Percentiles rank a stretch among this genome's conserved stretches.
These are phyloP conservation scores for Diplotaxis tenuifolia DNA, from an alignment of 345 rosid species.

Conservation along the genomic window DNA sequence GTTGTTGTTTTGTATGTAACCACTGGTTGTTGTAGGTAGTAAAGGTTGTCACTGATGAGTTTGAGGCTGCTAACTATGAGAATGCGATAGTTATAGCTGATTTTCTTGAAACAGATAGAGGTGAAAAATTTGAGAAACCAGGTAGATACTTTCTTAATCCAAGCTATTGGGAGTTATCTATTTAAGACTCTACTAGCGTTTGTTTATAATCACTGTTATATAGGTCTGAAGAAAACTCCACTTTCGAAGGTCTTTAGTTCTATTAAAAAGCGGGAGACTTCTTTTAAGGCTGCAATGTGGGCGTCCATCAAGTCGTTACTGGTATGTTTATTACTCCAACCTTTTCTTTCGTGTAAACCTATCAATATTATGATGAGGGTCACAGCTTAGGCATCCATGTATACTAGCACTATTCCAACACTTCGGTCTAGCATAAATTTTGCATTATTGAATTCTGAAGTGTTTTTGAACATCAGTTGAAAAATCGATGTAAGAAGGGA, in stretches of 20 bases:
- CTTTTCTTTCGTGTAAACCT: background rate
- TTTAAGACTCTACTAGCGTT: background rate
- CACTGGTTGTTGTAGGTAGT: constrained; percentile 53
- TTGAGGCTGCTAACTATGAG: constrained; percentile 37
- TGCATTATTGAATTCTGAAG: constrained; percentile 1
- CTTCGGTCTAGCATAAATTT: constrained; percentile 1
- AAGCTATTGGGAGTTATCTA: constrained; percentile 4
- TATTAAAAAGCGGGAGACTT: constrained; percentile 64
- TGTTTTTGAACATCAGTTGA: constrained; percentile 43
- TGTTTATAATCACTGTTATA: constrained; percentile 24
- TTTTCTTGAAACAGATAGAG: constrained; percentile 39
- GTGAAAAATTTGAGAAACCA: constrained; percentile 22
- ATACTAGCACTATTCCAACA: background rate
- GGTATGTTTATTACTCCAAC: constrained; percentile 45
- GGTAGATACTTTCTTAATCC: constrained; percentile 41
- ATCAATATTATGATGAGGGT: background rate
- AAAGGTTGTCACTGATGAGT: constrained; percentile 43
- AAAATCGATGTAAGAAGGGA: constrained; percentile 39
- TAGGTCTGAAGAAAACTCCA: constrained; percentile 49
- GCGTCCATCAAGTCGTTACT: constrained; percentile 43
- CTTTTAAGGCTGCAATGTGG: constrained; percentile 55
- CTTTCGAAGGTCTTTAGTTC: constrained; percentile 49
- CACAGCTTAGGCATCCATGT: constrained; percentile 8
- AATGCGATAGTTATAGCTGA: constrained; percentile 52
- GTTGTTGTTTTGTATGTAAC: constrained; percentile 17